phyloP scores from a whole-genome alignment of 352 stramenopile genomes.

The Pythium biforme region DNA sequence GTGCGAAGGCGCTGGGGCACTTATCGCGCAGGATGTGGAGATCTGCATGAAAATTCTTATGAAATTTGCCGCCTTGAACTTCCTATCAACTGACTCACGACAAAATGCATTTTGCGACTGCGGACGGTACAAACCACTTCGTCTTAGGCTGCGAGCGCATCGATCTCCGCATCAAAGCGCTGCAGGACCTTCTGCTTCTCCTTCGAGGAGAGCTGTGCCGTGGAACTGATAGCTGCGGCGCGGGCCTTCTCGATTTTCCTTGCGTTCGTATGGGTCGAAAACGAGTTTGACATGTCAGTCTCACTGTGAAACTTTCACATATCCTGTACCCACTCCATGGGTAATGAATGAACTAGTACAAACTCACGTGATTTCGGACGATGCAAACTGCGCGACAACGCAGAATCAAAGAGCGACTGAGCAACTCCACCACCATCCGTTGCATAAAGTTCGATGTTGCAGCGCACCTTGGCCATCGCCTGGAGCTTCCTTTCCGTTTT shows the following conservation, averaged over 20 bases:
- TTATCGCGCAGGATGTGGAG: not conserved
- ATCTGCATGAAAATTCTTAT: slow-evolving; percentile 2
- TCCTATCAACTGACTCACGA: not conserved
- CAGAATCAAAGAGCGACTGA: not conserved
- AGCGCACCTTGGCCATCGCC: slow-evolving; percentile 24
- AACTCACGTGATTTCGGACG: slow-evolving; percentile 28
- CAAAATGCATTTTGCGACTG: not conserved
- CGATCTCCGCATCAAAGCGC: slow-evolving; percentile 27
- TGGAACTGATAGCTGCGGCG: slow-evolving; percentile 18
- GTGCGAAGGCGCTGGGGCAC: not conserved
- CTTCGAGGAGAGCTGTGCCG: slow-evolving; percentile 26
- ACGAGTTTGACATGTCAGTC: slow-evolving; percentile 9
- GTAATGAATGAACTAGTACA: too few relatives aligned
- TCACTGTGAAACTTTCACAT: too few relatives aligned
- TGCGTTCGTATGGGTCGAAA: not conserved
- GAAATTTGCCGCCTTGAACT: slow-evolving; percentile 1
- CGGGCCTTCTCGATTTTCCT: slow-evolving; percentile 29
- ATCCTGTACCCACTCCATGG: not conserved
- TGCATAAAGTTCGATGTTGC: not conserved
- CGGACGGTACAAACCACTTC: not conserved
- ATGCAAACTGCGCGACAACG: slow-evolving; percentile 22
- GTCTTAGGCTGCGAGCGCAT: slow-evolving; percentile 15
- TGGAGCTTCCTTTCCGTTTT: slow-evolving; percentile 28
- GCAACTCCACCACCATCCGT: not conserved
- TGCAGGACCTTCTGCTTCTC: slow-evolving; percentile 33